A percentile compares a stretch with the other conserved stretches of the same genome.
Conservation (phyloP, 1,139 yeast genomes). For the Suhomyces coccinellae region DNA sequence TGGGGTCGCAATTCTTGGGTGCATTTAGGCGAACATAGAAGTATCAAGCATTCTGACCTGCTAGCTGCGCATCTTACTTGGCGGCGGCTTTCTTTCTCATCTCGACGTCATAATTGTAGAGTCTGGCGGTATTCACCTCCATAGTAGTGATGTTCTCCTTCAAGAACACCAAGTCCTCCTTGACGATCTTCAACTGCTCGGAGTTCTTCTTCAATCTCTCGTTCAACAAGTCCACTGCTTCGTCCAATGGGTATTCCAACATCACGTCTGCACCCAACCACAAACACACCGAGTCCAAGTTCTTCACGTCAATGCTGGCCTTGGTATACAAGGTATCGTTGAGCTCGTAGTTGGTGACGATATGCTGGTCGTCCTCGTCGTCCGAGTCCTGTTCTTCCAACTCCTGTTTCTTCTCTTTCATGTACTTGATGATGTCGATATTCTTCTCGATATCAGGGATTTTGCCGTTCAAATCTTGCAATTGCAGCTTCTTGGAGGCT, state of each 20-base stretch:
- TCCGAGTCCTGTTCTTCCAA: conserved; percentile 27
- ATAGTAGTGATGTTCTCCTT: conserved; percentile 93
- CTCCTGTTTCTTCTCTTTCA: conserved; percentile 47
- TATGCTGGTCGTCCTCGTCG: conserved; percentile 29
- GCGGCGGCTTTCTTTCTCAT: conserved; percentile 51
- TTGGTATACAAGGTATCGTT: conserved; percentile 89
- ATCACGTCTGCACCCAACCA: conserved; percentile 99
- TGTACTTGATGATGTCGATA: conserved; percentile 64
- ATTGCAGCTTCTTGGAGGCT: conserved; percentile 70
- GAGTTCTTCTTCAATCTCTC: conserved; percentile 65
- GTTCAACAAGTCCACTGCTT: conserved; percentile 71
- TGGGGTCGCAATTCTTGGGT: conserved; percentile 59
- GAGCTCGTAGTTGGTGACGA: conserved; percentile 80
- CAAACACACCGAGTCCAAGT: conserved; percentile 58
- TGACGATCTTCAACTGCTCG: conserved; percentile 57
- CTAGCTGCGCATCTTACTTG: background rate
- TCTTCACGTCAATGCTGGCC: conserved; percentile 62
- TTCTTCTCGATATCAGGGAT: conserved; percentile 91
- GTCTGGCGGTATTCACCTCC: conserved; percentile 96
- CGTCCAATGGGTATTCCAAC: conserved; percentile 91
- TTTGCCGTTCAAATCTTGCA: conserved; percentile 65
- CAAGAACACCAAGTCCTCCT: conserved; percentile 85
- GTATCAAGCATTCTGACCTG: background rate
- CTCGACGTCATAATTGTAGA: conserved; percentile 95
- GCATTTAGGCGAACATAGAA: conserved; percentile 41